These are phyloP conservation scores for Annulohypoxylon maeteangense DNA, from an alignment of 495 filamentous ascomycete species.

Conservation along the genomic window DNA sequence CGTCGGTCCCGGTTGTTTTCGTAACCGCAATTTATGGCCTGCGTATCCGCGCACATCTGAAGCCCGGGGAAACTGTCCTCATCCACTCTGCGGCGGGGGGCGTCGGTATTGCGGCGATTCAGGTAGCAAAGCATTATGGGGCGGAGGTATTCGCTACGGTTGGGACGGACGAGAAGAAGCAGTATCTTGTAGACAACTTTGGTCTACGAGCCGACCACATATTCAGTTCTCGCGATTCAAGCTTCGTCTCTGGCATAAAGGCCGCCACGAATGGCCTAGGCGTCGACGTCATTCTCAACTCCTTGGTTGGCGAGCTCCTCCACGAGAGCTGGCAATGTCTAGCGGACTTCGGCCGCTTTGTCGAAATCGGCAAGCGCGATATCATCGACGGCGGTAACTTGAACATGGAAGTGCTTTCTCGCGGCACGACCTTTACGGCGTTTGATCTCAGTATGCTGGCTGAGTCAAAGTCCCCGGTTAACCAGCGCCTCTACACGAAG, in stretches of 20 bases:
- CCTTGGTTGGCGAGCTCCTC: conserved; percentile 60
- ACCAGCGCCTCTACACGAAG: background rate
- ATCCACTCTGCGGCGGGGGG: conserved; percentile 63
- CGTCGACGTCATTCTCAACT: conserved; percentile 67
- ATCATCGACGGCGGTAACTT: conserved; percentile 40
- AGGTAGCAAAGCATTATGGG: conserved; percentile 56
- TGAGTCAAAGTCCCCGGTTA: background rate
- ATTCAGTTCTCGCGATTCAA: conserved; percentile 51
- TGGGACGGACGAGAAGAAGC: conserved; percentile 51
- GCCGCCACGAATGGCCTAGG: conserved; percentile 55
- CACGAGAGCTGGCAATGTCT: conserved; percentile 58
- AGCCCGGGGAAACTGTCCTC: conserved; percentile 60
- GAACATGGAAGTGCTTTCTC: conserved; percentile 47
- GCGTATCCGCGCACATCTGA: conserved; percentile 44
- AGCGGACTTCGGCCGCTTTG: conserved; percentile 60
- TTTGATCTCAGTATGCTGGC: conserved; percentile 42
- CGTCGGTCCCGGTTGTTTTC: conserved; percentile 57
- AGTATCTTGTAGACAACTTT: conserved; percentile 52
- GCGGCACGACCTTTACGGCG: conserved; percentile 41
- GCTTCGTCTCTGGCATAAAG: conserved; percentile 54
- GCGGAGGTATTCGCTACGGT: conserved; percentile 64
- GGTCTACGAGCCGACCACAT: conserved; percentile 59
- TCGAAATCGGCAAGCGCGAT: conserved; percentile 61
- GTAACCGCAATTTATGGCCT: conserved; percentile 62
- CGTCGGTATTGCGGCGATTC: conserved; percentile 64